Evolutionary conservation across 2,329 filamentous ascomycete genomes (phyloP), one percentile per base, ranked within the genome.

Genomic region (Aaosphaeria pasadenensis): DNA sequence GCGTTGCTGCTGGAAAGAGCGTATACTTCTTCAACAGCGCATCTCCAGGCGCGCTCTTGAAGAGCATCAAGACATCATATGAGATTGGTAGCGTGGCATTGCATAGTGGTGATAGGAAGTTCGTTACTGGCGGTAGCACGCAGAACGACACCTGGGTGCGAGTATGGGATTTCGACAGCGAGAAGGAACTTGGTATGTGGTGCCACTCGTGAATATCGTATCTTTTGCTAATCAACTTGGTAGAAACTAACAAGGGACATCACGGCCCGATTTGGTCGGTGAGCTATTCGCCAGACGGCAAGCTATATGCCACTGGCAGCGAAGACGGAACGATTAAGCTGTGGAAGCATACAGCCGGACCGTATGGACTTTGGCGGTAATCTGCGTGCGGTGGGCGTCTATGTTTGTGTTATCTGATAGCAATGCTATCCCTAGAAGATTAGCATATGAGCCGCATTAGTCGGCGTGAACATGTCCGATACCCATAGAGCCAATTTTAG

Each of bases 301-400:
- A 95, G 67, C 77, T 99, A 6, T 99, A 97, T 66, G 94, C 91
- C 1, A 99, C 94, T 1, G 94, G 89, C 30, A 96, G 91, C 43
- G 94, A 99, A 68, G 94, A 99, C 63, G 94, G 94, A 38, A 99
- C 94, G 0, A 95, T 99, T 70, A 99, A 99, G 74, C 78, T 99
- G 57, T 87, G 84, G 84, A 87, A 87, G 67, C 83, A 83, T 51
- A 84, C 82, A 44, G 75, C 76, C 41, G 82, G 83, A 40, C 76
- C 81, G 2, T 87, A 87, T 63, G 84, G 84, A 11, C 69, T 87
- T 17, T 87, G 84, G 84, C 77, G 79, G 58, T 85, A 60, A 49
- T 40, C 17, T 24, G 17, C 17, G 3, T 24, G 17, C 17, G 17
- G 17, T 24, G 17, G 17, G 17, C 17, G 17, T 24, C 17, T 24